These are phyloP conservation scores for Zalaria sp. DNA, from an alignment of 2,329 filamentous ascomycete genomes.

Conservation along the genomic window DNA sequence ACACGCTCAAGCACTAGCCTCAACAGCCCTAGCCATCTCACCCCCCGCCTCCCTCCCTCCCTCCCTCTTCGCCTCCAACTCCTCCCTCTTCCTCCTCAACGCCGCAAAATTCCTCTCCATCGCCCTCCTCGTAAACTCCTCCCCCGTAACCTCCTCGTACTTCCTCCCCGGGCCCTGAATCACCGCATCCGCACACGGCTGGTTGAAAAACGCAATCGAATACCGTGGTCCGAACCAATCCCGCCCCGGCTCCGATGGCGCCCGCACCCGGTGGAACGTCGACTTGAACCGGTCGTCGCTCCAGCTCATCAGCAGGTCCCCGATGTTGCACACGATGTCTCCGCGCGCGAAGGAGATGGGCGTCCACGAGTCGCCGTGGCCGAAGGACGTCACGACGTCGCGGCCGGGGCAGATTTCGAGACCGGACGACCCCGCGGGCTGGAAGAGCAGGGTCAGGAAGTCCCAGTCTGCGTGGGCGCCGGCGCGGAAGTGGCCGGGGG, in stretches of 20 bases:
- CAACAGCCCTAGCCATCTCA: neutral
- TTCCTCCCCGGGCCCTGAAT: conserved; percentile 50
- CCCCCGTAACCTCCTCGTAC: conserved; percentile 46
- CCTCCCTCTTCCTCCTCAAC: conserved; percentile 33
- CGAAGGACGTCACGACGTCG: conserved; percentile 45
- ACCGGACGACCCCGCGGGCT: conserved; percentile 44
- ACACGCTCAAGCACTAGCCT: neutral
- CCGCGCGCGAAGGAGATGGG: conserved; percentile 41
- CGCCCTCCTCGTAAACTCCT: conserved; percentile 43
- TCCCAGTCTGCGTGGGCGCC: conserved; percentile 53
- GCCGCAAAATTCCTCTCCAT: conserved; percentile 43
- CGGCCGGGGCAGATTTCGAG: conserved; percentile 52
- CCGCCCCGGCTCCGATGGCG: conserved; percentile 35
- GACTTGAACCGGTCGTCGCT: conserved; percentile 54
- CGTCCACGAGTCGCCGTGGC: conserved; percentile 47
- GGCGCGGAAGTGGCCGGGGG: conserved; percentile 41
- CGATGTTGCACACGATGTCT: conserved; percentile 51
- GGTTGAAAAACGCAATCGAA: conserved; percentile 54
- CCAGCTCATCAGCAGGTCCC: conserved; percentile 53
- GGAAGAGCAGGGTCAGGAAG: conserved; percentile 49
- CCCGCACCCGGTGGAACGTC: conserved; percentile 51
- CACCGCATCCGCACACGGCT: conserved; percentile 42
- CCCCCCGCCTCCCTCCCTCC: neutral
- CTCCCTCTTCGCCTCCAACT: conserved; percentile 2
- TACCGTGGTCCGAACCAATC: conserved; percentile 47